These are phyloP conservation scores for Calamus simplicifolius DNA, from an alignment of 176 grass and related monocot genomes.

Conservation along the genomic window DNA sequence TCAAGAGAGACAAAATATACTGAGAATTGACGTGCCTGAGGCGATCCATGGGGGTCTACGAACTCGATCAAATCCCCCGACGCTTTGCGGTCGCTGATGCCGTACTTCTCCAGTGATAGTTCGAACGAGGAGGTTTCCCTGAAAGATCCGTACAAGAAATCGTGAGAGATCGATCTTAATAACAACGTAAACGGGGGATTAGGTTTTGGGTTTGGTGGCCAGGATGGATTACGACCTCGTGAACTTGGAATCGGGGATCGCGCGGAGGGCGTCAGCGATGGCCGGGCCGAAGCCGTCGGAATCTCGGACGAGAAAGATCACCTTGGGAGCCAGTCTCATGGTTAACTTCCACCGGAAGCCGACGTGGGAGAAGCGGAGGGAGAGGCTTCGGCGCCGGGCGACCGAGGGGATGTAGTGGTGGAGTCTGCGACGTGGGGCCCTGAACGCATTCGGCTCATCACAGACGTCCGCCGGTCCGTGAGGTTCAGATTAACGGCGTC, in stretches of 20 bases:
- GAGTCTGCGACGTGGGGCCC: no score
- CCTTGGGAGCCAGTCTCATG: conserved; percentile 49
- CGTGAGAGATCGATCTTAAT: background rate
- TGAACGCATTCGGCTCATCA: no score
- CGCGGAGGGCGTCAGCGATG: conserved; percentile 38
- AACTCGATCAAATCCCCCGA: conserved; percentile 57
- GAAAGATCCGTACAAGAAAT: conserved; percentile 6
- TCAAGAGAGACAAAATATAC: background rate
- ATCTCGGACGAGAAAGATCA: conserved; percentile 52
- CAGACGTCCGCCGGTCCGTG: no score
- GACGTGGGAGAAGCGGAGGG: no score
- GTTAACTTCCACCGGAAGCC: background rate
- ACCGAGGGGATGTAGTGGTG: no score
- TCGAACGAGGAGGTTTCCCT: conserved; percentile 49
- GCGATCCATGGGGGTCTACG: conserved; percentile 38
- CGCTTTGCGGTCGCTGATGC: conserved; percentile 27
- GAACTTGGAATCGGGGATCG: conserved; percentile 23
- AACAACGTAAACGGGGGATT: background rate
- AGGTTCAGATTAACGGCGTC: no score
- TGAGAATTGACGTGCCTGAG: conserved; percentile 25
- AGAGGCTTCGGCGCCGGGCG: no score
- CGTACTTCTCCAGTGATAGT: conserved; percentile 48
- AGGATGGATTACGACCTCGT: conserved; percentile 33
- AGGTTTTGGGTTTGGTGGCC: conserved; percentile 17
- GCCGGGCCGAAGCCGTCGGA: conserved; percentile 43